Base-by-base conservation (phyloP, 306 rosid species). In the Hippophae rhamnoides region DNA sequence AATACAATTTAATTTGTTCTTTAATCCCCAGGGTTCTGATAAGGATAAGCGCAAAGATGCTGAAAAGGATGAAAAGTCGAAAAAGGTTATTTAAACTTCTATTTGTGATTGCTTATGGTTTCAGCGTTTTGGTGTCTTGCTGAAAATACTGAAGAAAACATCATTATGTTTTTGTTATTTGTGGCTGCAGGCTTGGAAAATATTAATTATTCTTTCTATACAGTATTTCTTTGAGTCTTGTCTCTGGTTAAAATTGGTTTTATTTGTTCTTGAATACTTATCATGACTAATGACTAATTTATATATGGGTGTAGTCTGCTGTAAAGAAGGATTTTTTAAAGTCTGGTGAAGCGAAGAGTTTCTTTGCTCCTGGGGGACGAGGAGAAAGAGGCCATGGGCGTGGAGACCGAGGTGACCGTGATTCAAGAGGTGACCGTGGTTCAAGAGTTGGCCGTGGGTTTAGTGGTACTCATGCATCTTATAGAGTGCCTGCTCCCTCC, bases 291-390 rank as follows among this genome's bases (percentile, higher is more conserved):
- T 31, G 54, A 8, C 9, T 45, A 10, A 40, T 44, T 55, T 7
- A 13, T 66, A 3, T 50, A 57, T 63, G 47, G 51, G 13, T 76
- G 72, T 61, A 93, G 95, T 65, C 90, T 68, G 90, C 88, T 25
- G 86, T 86, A 76, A 93, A 86, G 56, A 93, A 79, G 0, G 95
- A 88, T 81, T 88, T 93, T 60, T 86, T 93, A 79, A 93, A 93
- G 90, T 95, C 89, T 31, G 38, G 38, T 66, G 96, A 81, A 47
- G 99, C 97, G 6, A 90, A 86, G 77, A 69, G 67, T 69, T 64
- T 53, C 79, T 72, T 78, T 13, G 41, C 1, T 43, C 63, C 80
- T 1, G 86, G 96, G 5, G 96, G 97, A 3, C 38, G 38, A 31
- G 38, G 38, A 31, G 38, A 4, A 2, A 2, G 38, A 2, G 53